These are phyloP conservation scores for Pichia kudriavzevii DNA, from an alignment of 1,139 yeast genomes.

Conservation along the genomic window DNA sequence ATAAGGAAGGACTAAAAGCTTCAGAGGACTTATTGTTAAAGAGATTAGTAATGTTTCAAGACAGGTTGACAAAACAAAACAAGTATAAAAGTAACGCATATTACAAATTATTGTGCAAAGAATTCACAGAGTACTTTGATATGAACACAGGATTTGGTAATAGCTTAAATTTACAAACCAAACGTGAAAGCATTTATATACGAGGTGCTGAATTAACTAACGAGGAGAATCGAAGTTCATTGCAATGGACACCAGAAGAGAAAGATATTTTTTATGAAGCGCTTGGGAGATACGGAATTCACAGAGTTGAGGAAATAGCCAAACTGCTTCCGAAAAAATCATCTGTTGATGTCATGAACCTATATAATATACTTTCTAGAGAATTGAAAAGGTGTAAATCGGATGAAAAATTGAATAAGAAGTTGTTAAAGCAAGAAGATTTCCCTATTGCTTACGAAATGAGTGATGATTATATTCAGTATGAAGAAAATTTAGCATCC, in stretches of 20 bases:
- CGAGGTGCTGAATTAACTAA: conserved; percentile 12
- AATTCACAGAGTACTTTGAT: conserved; percentile 15
- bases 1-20: not conserved
- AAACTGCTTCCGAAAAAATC: conserved; percentile 35
- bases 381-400: conserved; percentile 26
- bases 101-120: conserved; percentile 16
- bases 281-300: conserved; percentile 43
- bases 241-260: conserved; percentile 35
- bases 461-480: conserved; percentile 37
- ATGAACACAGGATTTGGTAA: conserved; percentile 8
- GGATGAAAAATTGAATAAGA: conserved; percentile 16
- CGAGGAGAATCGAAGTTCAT: conserved; percentile 1
- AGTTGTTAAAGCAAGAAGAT: conserved; percentile 32
- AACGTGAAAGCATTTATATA: conserved; percentile 7
- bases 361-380: conserved; percentile 35
- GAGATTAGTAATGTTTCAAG: not conserved
- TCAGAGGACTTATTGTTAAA: conserved; percentile 1
- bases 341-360: conserved; percentile 37
- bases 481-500: conserved; percentile 36
- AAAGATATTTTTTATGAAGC: conserved; percentile 36
- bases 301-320: conserved; percentile 36
- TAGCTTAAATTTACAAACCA: conserved; percentile 14
- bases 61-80: not conserved
- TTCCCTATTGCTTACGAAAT: conserved; percentile 51
- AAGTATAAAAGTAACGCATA: conserved; percentile 15